A percentile compares a stretch with the other conserved stretches of the same genome.
Evolutionary conservation across 2,329 filamentous ascomycete species (phyloP).

Genomic region (Xylogone sp.): DNA sequence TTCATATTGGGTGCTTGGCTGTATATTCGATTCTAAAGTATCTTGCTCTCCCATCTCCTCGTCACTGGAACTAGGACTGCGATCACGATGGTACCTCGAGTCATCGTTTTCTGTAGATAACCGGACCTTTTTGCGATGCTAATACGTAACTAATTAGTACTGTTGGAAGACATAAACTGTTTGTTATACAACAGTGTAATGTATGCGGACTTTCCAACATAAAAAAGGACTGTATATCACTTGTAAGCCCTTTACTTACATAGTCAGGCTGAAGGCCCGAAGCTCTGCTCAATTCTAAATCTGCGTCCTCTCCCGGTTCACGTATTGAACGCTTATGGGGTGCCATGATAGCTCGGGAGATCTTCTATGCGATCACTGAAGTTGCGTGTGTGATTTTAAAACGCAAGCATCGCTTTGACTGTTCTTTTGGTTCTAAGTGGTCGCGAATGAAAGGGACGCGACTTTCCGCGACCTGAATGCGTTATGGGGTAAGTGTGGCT

Average conservation of each 20-base stretch:
- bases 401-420: too few species aligned
- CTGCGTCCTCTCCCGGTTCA: slow-evolving; percentile 28
- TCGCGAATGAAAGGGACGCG: background rate
- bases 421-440: background rate
- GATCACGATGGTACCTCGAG: slow-evolving; percentile 14
- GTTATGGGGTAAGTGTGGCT: background rate
- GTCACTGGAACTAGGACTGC: slow-evolving; percentile 15
- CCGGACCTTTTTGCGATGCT: slow-evolving; percentile 39
- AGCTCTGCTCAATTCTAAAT: slow-evolving; percentile 25
- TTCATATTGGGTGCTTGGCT: slow-evolving; percentile 57
- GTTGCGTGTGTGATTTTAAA: too few species aligned
- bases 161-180: too few species aligned
- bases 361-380: background rate
- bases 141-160: background rate
- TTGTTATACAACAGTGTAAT: too few species aligned
- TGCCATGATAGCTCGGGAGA: slow-evolving; percentile 29
- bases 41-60: slow-evolving; percentile 19
- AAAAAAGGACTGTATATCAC: background rate
- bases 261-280: slow-evolving; percentile 25
- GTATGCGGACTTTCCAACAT: too few species aligned
- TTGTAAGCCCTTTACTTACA: slow-evolving; percentile 19
- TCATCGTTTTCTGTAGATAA: slow-evolving; percentile 19
- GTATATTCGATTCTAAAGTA: slow-evolving; percentile 8
- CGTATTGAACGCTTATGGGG: slow-evolving; percentile 36
- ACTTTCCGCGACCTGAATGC: background rate